phyloP scores from a whole-genome alignment of 441 rosid species.

The Populus hybrid region DNA sequence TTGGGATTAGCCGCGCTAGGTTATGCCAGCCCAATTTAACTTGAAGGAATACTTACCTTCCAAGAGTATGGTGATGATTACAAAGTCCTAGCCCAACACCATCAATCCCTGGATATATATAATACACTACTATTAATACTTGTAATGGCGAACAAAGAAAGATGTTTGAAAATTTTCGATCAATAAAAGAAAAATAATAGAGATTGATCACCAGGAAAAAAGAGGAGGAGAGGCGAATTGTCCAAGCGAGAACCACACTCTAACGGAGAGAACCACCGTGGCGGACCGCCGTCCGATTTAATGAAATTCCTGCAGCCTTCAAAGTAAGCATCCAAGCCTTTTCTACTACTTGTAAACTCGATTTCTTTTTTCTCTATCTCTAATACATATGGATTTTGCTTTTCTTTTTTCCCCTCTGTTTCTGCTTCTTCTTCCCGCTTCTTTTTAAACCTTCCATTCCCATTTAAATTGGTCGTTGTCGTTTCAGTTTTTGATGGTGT shows the following conservation, averaged over 20 bases:
- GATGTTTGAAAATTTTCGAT: background rate
- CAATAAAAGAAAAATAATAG: background rate
- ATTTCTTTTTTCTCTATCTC: constrained; percentile 17
- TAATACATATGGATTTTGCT: background rate
- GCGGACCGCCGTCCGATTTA: constrained; percentile 46
- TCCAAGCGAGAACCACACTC: constrained; percentile 45
- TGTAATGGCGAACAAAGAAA: too few species aligned
- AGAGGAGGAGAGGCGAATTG: constrained; percentile 68
- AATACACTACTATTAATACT: too few species aligned
- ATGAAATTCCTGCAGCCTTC: constrained; percentile 38
- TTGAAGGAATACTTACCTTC: background rate
- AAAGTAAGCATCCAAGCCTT: constrained; percentile 48
- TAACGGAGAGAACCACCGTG: constrained; percentile 84
- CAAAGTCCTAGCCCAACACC: constrained; percentile 3
- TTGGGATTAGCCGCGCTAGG: too few species aligned
- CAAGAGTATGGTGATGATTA: background rate
- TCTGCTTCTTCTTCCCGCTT: background rate
- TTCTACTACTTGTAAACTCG: constrained; percentile 12
- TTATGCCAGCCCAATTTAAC: too few species aligned
- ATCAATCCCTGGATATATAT: background rate
- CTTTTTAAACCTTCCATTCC: constrained; percentile 6
- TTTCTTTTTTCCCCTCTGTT: background rate
- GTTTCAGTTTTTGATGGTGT: background rate
- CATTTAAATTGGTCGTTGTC: background rate
- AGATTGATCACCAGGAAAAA: constrained; percentile 49